A percentile compares a stretch with the other conserved stretches of the same genome.
phyloP scores from a whole-genome alignment of 2,329 filamentous ascomycete species.

The Fusarium nygamai region DNA sequence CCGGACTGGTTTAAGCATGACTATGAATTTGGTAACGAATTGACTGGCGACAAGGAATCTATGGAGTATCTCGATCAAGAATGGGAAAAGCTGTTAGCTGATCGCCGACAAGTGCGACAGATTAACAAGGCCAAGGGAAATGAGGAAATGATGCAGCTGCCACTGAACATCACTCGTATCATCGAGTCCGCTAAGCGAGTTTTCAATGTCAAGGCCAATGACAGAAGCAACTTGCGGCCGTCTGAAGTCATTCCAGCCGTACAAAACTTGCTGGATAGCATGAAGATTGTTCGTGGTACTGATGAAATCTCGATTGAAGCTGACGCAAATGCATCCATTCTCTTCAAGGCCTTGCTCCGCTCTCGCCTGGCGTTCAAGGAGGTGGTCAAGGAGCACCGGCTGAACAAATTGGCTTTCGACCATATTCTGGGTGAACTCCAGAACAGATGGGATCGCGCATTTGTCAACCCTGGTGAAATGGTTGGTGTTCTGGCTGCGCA shows the following conservation, averaged over 20 bases:
- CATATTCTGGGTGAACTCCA: constrained; percentile 92
- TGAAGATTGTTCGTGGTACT: constrained; percentile 86
- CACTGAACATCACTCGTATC: constrained; percentile 90
- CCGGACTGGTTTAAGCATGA: constrained; percentile 69
- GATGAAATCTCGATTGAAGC: constrained; percentile 87
- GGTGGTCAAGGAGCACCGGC: constrained; percentile 82
- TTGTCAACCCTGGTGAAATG: constrained; percentile 96
- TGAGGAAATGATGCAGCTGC: constrained; percentile 88
- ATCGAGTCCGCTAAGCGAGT: constrained; percentile 90
- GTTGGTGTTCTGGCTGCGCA: constrained; percentile 97
- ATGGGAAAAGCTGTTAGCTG: constrained; percentile 79
- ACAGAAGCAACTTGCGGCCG: constrained; percentile 89
- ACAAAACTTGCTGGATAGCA: constrained; percentile 75
- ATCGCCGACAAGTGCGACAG: constrained; percentile 77
- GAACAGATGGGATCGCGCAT: constrained; percentile 84
- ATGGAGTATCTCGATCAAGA: constrained; percentile 90
- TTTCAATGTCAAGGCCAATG: constrained; percentile 87
- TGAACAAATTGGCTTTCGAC: constrained; percentile 92
- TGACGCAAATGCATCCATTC: constrained; percentile 84
- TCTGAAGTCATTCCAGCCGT: constrained; percentile 86
- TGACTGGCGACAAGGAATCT: constrained; percentile 86
- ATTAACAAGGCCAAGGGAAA: constrained; percentile 76
- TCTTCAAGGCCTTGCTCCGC: constrained; percentile 92
- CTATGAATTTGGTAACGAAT: constrained; percentile 83
- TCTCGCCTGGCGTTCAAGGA: constrained; percentile 93